Conservation (phyloP, 805 yeast species). For the Pichia nakasei region DNA sequence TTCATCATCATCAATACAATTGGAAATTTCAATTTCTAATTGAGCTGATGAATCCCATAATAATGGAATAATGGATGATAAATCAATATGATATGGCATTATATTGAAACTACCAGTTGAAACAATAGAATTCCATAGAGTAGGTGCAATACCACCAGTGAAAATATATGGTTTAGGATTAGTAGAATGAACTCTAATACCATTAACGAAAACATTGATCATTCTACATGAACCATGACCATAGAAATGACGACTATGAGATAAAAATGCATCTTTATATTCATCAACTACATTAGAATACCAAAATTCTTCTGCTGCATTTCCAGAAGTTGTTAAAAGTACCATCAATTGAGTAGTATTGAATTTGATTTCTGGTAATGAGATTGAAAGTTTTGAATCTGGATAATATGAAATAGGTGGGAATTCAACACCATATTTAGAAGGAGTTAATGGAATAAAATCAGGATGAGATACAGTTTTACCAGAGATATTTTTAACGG, state of each 20-base stretch:
- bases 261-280: conserved; percentile 31
- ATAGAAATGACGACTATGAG: conserved; percentile 31
- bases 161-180: conserved; percentile 67
- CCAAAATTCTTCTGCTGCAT: conserved; percentile 81
- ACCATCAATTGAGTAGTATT: conserved; percentile 55
- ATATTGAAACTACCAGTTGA: conserved; percentile 67
- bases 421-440: conserved; percentile 8
- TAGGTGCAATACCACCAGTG: conserved; percentile 77
- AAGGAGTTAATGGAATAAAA: conserved; percentile 30
- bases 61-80: conserved; percentile 62
- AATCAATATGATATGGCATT: conserved; percentile 58
- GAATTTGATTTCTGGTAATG: conserved; percentile 37
- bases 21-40: conserved; percentile 42
- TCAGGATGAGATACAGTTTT: conserved; percentile 7
- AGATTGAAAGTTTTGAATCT: conserved; percentile 27
- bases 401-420: conserved; percentile 44
- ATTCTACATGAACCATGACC: conserved; percentile 71
- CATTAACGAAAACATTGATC: conserved; percentile 54
- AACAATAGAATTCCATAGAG: conserved; percentile 75
- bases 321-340: conserved; percentile 62
- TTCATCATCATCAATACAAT: conserved; percentile 37
- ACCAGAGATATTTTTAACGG: conserved; percentile 1
- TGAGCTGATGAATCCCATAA: conserved; percentile 42
- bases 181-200: conserved; percentile 47
- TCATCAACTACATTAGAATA: conserved; percentile 51